These are phyloP conservation scores for Diddensiella caesifluorescens DNA, from an alignment of 805 yeast species.

Conservation along the genomic window DNA sequence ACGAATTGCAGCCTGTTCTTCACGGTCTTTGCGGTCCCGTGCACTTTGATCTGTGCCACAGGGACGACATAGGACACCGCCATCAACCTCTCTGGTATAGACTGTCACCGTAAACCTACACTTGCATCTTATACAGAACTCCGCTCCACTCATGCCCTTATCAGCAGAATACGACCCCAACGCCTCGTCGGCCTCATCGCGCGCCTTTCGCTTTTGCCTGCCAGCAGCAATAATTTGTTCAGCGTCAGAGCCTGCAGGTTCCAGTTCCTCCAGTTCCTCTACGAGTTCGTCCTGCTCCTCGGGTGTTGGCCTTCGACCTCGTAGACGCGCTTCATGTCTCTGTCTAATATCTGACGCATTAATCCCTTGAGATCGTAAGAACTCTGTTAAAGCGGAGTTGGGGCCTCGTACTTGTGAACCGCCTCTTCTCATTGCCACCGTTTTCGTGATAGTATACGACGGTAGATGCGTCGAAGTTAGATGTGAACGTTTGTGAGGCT, in stretches of 20 bases:
- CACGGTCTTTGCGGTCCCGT: no score
- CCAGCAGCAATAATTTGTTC: constrained; percentile 36
- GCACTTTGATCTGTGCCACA: constrained; percentile 47
- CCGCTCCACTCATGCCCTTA: constrained; percentile 45
- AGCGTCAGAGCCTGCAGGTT: constrained; percentile 13
- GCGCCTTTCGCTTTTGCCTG: constrained; percentile 37
- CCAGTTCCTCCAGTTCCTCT: constrained; percentile 23
- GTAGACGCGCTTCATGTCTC: constrained; percentile 16
- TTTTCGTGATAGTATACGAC: neutral
- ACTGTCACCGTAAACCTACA: constrained; percentile 55
- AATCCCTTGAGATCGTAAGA: constrained; percentile 83
- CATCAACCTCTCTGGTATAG: constrained; percentile 48
- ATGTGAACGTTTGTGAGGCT: no score
- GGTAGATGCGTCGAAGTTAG: no score
- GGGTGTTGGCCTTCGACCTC: constrained; percentile 16
- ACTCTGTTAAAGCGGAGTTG: constrained; percentile 82
- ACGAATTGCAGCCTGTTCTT: constrained; percentile 52
- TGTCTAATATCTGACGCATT: constrained; percentile 63
- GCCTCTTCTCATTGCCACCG: neutral
- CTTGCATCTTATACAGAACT: constrained; percentile 60
- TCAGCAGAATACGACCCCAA: constrained; percentile 37
- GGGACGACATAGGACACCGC: constrained; percentile 54
- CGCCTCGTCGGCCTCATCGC: constrained; percentile 31
- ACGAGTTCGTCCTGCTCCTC: constrained; percentile 24
- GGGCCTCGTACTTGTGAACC: constrained; percentile 16